These are phyloP conservation scores for Polyplosphaeria fusca DNA, from an alignment of 495 filamentous ascomycete genomes.

Conservation along the genomic window DNA sequence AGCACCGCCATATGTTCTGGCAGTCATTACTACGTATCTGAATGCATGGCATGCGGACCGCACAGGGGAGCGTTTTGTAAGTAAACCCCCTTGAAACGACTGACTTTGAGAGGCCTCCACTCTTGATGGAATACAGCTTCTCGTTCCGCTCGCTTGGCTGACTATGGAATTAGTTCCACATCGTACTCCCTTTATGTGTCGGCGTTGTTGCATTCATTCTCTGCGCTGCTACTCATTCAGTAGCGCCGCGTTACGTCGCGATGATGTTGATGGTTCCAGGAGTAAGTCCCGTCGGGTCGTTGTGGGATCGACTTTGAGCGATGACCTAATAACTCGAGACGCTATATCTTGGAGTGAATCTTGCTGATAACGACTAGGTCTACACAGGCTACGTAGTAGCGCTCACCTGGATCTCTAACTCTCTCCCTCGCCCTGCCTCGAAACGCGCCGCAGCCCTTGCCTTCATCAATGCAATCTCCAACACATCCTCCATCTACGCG, in stretches of 20 bases:
- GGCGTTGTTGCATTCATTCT: conserved; percentile 73
- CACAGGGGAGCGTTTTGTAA: conserved; percentile 74
- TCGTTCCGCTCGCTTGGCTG: no score
- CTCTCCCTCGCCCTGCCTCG: conserved; percentile 74
- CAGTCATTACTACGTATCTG: conserved; percentile 64
- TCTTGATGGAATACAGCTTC: no score
- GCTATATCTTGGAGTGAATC: no score
- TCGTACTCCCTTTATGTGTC: conserved; percentile 64
- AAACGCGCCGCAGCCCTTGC: conserved; percentile 81
- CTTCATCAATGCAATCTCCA: conserved; percentile 77
- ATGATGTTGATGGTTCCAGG: conserved; percentile 81
- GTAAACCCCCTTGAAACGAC: no score
- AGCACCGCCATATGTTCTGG: conserved; percentile 58
- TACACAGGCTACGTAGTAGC: conserved; percentile 67
- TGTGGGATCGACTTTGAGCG: no score
- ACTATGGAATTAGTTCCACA: no score
- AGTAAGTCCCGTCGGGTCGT: no score
- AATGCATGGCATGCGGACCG: conserved; percentile 79
- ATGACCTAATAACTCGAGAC: no score
- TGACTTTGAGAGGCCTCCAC: no score
- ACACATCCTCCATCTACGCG: conserved; percentile 70
- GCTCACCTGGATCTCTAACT: conserved; percentile 76
- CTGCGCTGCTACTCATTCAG: conserved; percentile 61
- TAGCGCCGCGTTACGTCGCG: conserved; percentile 68
- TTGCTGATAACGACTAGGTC: no score